Evolutionary conservation across 2,329 filamentous ascomycete genomes (phyloP).

Genomic region (Calonectria multiphialidica): DNA sequence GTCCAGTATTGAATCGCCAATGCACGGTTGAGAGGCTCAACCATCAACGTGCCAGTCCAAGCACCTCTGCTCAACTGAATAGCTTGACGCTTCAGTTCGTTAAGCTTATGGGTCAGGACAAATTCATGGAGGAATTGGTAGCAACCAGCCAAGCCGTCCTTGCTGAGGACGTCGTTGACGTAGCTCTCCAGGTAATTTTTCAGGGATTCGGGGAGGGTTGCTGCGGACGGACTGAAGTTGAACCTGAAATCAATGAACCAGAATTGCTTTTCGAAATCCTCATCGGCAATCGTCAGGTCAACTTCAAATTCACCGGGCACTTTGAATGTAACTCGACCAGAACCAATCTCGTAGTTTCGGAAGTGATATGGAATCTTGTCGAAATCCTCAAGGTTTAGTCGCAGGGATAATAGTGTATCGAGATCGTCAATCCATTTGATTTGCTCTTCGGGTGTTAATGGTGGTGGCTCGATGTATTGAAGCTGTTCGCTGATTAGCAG

Average conservation of each 20-base stretch:
- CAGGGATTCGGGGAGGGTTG: conserved; percentile 71
- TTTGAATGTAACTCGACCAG: conserved; percentile 90
- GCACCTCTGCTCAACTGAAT: conserved; percentile 73
- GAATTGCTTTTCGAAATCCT: conserved; percentile 85
- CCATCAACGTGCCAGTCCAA: conserved; percentile 83
- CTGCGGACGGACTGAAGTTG: conserved; percentile 78
- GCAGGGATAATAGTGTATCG: conserved; percentile 84
- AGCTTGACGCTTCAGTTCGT: conserved; percentile 83
- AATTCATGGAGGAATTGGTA: conserved; percentile 91
- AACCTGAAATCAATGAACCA: conserved; percentile 96
- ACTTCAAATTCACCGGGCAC: conserved; percentile 91
- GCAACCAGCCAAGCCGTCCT: conserved; percentile 81
- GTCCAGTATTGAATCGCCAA: conserved; percentile 94
- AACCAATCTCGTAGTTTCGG: conserved; percentile 80
- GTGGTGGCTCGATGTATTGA: conserved; percentile 80
- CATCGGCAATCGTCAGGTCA: conserved; percentile 90
- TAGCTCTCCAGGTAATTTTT: conserved; percentile 76
- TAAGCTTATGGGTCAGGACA: conserved; percentile 90
- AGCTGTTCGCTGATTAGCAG: conserved; percentile 64
- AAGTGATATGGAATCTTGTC: conserved; percentile 82
- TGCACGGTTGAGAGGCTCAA: conserved; percentile 84
- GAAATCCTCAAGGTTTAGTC: conserved; percentile 87
- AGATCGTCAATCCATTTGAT: conserved; percentile 82
- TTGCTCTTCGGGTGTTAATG: conserved; percentile 78
- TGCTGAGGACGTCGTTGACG: conserved; percentile 78